Evolutionary conservation across 352 stramenopile species (phyloP), one percentile per base, ranked within the genome.

Genomic region (Blastocystis sp.): DNA sequence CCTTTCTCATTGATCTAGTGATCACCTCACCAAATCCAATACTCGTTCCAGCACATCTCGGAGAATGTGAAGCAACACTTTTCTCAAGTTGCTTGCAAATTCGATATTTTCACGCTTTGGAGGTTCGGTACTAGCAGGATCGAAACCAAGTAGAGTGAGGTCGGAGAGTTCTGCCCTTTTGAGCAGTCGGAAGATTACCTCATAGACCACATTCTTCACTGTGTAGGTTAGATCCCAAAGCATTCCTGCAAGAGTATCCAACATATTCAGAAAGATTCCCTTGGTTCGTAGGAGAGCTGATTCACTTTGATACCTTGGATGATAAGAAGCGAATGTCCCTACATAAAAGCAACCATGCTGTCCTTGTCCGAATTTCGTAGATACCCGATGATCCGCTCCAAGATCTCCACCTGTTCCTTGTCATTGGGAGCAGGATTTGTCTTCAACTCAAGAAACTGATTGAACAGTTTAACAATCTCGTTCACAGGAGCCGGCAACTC

Each of bases 151-250:
- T 29, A 88, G 77, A 18, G 66, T 62, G 18, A 88, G 34, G 41
- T 88, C 77, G 0, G 62, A 76, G 34, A 88, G 77, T 37, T 88
- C 77, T 39, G 37, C 59, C 9, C 77, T 56, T 34, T 79, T 76
- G 26, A 88, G 63, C 45, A 88, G 77, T n/a, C 77, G 77, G 77
- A 88, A 88, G 34, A 88, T 88, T 8, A 88, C 41, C 34, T 88
- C 77, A 43, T 76, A 88, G 13, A 79, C 62, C 8, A 88, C 77
- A 43, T 88, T 88, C 50, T 88, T 88, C 5, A 88, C 77, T n/a
- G 62, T 79, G 47, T 88, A 88, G 37, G 34, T 88, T 26, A 88
- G 55, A 45, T 88, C 77, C 62, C 66, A 88, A 20, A 88, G n/a
- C 0, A 26, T 76, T 23, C 26, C 26, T 5, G 62, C 29, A 18